A percentile compares a stretch with the other conserved stretches of the same genome.
Conservation (phyloP, 345 rosid species). For the Fremontodendron californicum region DNA sequence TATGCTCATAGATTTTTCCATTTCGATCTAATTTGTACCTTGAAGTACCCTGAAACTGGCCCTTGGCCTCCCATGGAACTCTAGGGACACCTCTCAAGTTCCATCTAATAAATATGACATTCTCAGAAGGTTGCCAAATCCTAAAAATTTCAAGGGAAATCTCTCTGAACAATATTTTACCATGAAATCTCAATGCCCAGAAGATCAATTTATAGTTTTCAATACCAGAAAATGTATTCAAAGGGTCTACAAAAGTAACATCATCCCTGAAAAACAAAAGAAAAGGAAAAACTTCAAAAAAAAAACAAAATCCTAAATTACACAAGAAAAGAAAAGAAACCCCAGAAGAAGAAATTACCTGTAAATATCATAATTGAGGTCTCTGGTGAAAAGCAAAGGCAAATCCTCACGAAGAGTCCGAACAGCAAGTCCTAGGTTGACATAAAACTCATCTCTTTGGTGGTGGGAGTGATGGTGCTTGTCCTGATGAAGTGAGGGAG, state of each 20-base stretch:
- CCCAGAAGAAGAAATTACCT: constrained; percentile 51
- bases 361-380: constrained; percentile 81
- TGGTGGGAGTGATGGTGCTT: constrained; percentile 21
- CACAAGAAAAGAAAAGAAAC: background rate
- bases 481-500: constrained; percentile 26
- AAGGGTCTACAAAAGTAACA: constrained; percentile 68
- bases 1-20: constrained; percentile 86
- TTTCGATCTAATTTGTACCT: constrained; percentile 80
- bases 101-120: constrained; percentile 89
- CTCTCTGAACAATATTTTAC: constrained; percentile 73
- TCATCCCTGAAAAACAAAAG: constrained; percentile 56
- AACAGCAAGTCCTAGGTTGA: constrained; percentile 79
- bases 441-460: constrained; percentile 58
- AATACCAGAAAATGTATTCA: constrained; percentile 79
- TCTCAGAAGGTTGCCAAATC: constrained; percentile 98
- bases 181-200: constrained; percentile 90
- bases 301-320: background rate
- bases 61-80: constrained; percentile 96
- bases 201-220: constrained; percentile 77
- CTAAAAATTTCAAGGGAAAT: constrained; percentile 75
- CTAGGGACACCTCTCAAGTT: constrained; percentile 80
- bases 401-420: constrained; percentile 85
- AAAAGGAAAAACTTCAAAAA: background rate
- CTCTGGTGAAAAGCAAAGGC: constrained; percentile 67
- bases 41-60: constrained; percentile 88